Percentiles rank a stretch among this genome's conserved stretches.
Evolutionary conservation across 2,329 filamentous ascomycete genomes (phyloP).

Genomic region (Annulohypoxylon truncatum): DNA sequence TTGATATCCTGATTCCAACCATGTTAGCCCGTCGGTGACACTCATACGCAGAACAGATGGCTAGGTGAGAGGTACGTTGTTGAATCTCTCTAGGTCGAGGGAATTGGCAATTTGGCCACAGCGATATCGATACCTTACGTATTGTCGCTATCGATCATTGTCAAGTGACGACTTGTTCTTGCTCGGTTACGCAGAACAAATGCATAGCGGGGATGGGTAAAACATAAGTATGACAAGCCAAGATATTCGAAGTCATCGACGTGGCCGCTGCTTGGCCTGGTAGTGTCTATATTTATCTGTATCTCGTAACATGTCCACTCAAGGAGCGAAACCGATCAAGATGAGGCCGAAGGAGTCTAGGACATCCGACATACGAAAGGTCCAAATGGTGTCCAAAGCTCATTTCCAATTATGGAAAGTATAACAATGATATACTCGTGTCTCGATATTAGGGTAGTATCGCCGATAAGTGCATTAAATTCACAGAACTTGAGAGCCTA

Average conservation of each 20-base stretch:
- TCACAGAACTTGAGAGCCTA: slow-evolving; percentile 14
- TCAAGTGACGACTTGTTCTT: not conserved
- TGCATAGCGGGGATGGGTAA: slow-evolving; percentile 14
- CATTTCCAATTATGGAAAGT: slow-evolving; percentile 42
- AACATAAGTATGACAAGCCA: slow-evolving; percentile 28
- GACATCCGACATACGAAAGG: slow-evolving; percentile 30
- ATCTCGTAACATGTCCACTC: slow-evolving; percentile 3
- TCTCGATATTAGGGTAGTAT: slow-evolving; percentile 23
- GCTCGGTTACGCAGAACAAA: slow-evolving; percentile 4
- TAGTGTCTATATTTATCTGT: slow-evolving; percentile 29
- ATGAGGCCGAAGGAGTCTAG: slow-evolving; percentile 15
- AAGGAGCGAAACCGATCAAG: slow-evolving; percentile 21
- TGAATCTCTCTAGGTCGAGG: not conserved
- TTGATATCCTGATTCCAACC: slow-evolving; percentile 15
- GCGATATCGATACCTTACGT: not conserved
- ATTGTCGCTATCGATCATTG: not conserved
- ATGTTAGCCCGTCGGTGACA: not conserved
- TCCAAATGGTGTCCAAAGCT: slow-evolving; percentile 33
- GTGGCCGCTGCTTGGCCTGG: not conserved
- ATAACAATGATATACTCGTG: slow-evolving; percentile 31
- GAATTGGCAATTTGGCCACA: not conserved
- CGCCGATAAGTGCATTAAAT: slow-evolving; percentile 21
- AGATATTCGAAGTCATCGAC: slow-evolving; percentile 14
- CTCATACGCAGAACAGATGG: not conserved
- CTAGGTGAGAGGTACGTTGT: not conserved